Base-by-base conservation (phyloP, 371 early-diverging fungal species). In the Blakeslea trispora region DNA sequence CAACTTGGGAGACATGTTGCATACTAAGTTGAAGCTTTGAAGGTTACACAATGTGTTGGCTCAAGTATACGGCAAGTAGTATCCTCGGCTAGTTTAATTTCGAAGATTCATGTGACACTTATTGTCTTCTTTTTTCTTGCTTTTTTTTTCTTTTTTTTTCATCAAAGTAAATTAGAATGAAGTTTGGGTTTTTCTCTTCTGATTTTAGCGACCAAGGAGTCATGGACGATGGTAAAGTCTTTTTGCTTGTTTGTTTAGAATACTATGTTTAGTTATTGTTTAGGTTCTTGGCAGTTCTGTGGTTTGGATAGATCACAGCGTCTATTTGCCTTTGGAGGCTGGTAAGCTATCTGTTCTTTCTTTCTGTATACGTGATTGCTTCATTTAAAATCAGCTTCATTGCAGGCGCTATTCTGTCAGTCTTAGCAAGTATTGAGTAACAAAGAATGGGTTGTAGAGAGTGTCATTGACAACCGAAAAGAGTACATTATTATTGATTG, bases 261-360 rank as follows among this genome's bases (percentile, higher is more conserved):
- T n/a, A 17, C 21, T 2, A 17, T 22, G 23, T 22, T 21, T 7
- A 28, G 28, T 28, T 37, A 31, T 45, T 21, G 18, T 41, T 28
- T 35, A 78, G 79, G 79, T 15, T 62, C 59, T 45, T 78, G 79
- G 79, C 55, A 68, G 43, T 79, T 76, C 57, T 76, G 71, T 63
- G 79, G 79, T 42, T 79, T 96, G 44, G 81, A 84, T 45, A 75
- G 89, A 35, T 91, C 86, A 21, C 91, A 95, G 59, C 85, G 97
- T 34, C 80, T 94, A 45, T 92, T 90, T 74, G 97, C 92, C 6
- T 96, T 94, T 74, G 95, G 92, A 64, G 75, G 67, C 23, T 90
- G 89, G 86, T 84, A 57, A 66, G 46, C 34, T 9, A 4, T 1
- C 7, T 21, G 6, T 13, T 6, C 21, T 13, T 11, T 19, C n/a